These are phyloP conservation scores for Verticillium nubilum DNA, from an alignment of 2,329 filamentous ascomycete species.

Conservation along the genomic window DNA sequence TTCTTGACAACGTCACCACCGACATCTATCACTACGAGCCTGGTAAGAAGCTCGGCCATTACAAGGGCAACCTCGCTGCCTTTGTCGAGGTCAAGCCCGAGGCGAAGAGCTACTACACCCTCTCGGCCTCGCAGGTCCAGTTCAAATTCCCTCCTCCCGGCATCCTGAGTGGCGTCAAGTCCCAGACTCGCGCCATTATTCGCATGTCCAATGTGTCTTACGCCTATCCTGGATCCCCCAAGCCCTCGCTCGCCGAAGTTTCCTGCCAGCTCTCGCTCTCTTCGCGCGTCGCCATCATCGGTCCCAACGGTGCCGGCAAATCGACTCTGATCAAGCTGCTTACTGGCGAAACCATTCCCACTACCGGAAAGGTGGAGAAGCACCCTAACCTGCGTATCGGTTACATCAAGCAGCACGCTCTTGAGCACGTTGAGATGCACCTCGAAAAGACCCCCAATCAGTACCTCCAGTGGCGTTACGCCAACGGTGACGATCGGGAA, in stretches of 20 bases:
- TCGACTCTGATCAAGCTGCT: constrained; percentile 97
- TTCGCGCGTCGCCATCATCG: constrained; percentile 92
- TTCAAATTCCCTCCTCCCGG: constrained; percentile 98
- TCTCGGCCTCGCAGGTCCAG: constrained; percentile 80
- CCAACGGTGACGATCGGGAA: constrained; percentile 93
- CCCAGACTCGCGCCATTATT: constrained; percentile 86
- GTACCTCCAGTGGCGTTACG: constrained; percentile 98
- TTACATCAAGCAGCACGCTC: constrained; percentile 98
- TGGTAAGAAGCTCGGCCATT: constrained; percentile 86
- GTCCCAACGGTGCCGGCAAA: constrained; percentile 96
- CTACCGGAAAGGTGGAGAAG: constrained; percentile 85
- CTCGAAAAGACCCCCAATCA: constrained; percentile 98
- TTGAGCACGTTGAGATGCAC: constrained; percentile 99
- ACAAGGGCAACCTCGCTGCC: constrained; percentile 73
- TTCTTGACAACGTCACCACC: constrained; percentile 94
- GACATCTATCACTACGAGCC: constrained; percentile 99
- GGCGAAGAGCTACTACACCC: constrained; percentile 96
- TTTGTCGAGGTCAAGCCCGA: constrained; percentile 91
- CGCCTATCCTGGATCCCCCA: constrained; percentile 84
- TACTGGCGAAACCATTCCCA: constrained; percentile 85
- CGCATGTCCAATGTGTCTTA: constrained; percentile 90
- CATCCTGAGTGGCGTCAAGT: constrained; percentile 93
- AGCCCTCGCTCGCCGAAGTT: constrained; percentile 82
- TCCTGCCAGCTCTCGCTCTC: constrained; percentile 85
- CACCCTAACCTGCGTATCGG: constrained; percentile 98